Evolutionary conservation across 768 basidiomycete genomes (phyloP), one percentile per base, ranked within the genome.

Genomic region (Suillus clintonianus): DNA sequence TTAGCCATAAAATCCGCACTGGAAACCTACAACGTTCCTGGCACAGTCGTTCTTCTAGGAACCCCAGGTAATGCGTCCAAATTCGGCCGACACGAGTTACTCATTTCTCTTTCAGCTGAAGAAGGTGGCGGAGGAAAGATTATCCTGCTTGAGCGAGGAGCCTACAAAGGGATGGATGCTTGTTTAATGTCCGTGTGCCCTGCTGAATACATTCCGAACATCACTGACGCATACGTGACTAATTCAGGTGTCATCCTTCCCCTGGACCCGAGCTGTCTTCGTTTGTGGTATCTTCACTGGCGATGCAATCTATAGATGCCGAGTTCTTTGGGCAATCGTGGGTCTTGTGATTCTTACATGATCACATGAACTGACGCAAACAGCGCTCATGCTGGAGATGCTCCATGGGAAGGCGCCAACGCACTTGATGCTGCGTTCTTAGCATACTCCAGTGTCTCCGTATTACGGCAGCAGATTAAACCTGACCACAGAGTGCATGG

Each of bases 401-500:
- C 90, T 13, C 93, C 93, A 4, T 95, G 94, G 87, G 91, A 95
- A 74, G 94, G 90, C 27, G 84, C 83, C 47, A 95, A 95, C 70
- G 92, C 94, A 14, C 83, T 94, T 50, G 95, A 96, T 70, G 95
- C 95, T 0, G 94, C 94, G 1, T 90, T 95, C 72, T 77, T 93
- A 10, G 90, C 93, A 0, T 95, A 96, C 73, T 86, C 88, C 9
- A 82, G 85, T 54, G 82, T 97, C 47, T 89, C 93, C 4, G 86
- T 87, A 27, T 82, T 97, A 54, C 85, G 95, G 14, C 95, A 97
- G 74, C 95, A 97, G 77, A 87, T 94, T 64, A 88, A 88, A 72
- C 94, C 95, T 0, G 85, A 89, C 53, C 84, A 89, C 66, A 88
- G 94, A 27, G 81, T 95, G 8, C 90, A 94, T 69, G 92, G 94